These are phyloP conservation scores for Stephanodiscus triporus DNA, from an alignment of 108 stramenopile species.

Conservation along the genomic window DNA sequence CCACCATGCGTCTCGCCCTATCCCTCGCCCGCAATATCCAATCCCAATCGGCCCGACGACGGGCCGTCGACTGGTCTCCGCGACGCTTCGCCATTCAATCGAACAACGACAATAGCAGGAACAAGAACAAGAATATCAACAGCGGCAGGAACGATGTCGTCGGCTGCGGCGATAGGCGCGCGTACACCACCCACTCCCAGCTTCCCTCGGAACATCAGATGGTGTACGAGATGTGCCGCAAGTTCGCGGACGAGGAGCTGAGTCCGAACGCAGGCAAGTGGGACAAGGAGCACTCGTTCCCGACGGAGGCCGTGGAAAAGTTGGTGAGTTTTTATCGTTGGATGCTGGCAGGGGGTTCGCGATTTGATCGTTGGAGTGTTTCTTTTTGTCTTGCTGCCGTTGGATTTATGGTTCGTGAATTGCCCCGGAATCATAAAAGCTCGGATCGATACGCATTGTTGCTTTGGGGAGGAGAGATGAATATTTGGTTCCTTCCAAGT, in stretches of 20 bases:
- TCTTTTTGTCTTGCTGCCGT: too few relatives aligned
- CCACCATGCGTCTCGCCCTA: slow-evolving; percentile 8
- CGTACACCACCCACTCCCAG: slow-evolving; percentile 69
- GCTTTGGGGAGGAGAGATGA: too few relatives aligned
- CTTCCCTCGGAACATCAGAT: slow-evolving; percentile 93
- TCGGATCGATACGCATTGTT: too few relatives aligned
- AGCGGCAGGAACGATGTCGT: slow-evolving; percentile 7
- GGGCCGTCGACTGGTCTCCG: background rate
- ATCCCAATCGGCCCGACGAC: background rate
- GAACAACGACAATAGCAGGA: background rate
- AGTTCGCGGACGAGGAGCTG: slow-evolving; percentile 95
- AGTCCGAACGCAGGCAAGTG: slow-evolving; percentile 89
- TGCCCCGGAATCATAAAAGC: too few relatives aligned
- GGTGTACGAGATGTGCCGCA: slow-evolving; percentile 95
- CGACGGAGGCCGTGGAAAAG: slow-evolving; percentile 64
- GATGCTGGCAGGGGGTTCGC: too few relatives aligned
- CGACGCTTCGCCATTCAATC: background rate
- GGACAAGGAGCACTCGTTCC: slow-evolving; percentile 87
- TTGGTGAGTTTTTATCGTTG: slow-evolving; percentile 37
- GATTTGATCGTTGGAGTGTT: too few relatives aligned
- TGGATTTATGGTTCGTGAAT: too few relatives aligned
- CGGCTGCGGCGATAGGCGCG: too few relatives aligned
- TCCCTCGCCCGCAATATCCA: slow-evolving; percentile 25
- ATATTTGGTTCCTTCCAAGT: too few relatives aligned
- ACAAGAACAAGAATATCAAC: background rate